Base-by-base conservation (phyloP, 1,284 basidiomycete genomes). In the Cutaneotrichosporon mucoides region DNA sequence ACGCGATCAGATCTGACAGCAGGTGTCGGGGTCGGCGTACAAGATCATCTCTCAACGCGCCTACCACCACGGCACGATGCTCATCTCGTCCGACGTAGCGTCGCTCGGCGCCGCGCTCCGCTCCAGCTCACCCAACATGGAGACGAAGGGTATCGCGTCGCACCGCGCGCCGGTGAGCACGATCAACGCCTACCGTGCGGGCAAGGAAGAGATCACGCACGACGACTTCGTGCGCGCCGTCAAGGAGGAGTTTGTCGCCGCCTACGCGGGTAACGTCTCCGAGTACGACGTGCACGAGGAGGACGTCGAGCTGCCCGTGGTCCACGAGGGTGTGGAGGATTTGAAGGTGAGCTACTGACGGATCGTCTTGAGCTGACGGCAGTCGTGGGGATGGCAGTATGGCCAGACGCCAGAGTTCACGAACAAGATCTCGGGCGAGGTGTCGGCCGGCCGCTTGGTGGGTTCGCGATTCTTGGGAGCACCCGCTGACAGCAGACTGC, bases 21-120 rank as follows among this genome's bases (percentile, higher is more conserved):
- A 99, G 88, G 87, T 99, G 56, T 98, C 95, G 50, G 96, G 96
- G 38, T 97, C 92, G 12, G 96, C 96, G 6, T 99, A 97, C 81
- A 98, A 97, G 80, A 89, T 99, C 60, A 89, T 90, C 43, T 89
- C 86, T 66, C 85, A 86, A 61, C 82, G 96, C 13, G 92, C 94
- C 1, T 99, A 98, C 78, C 95, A 99, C 71, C 96, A 99, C 72
- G 96, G 96, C 0, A 99, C 95, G n/a, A 97, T 99, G 95, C 84
- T 99, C 35, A 89, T 99, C 36, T 88, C 89, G 11, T 89, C 91
- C 5, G 80, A 83, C 49, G 82, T 96, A 16, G 80, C 83, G 41
- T 82, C 84, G 8, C 80, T 95, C 1, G 88, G 89, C 0, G 84
- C 87, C 55, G 79, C 91, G 9, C 81, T 98, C 49, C 84, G 81